phyloP scores from a whole-genome alignment of 1,284 basidiomycete species.

The Trichosporon ovoides region DNA sequence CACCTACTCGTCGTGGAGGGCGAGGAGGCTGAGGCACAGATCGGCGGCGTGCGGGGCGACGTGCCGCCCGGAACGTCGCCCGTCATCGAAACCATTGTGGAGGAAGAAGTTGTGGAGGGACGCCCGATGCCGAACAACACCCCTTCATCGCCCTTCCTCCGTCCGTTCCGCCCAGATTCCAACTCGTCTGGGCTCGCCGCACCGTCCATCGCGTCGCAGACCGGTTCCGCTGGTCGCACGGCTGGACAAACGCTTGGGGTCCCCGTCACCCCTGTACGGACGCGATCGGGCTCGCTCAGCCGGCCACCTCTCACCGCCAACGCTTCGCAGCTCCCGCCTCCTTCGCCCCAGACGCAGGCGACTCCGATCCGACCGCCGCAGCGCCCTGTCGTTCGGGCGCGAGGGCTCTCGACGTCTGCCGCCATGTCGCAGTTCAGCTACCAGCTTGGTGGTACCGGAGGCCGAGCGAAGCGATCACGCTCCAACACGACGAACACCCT shows the following conservation, averaged over 20 bases:
- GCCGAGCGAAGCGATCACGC: conserved; percentile 36
- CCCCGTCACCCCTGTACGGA: conserved; percentile 5
- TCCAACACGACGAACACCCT: conserved; percentile 9
- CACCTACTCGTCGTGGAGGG: conserved; percentile 39
- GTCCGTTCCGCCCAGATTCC: conserved; percentile 3
- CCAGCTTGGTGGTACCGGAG: conserved; percentile 46
- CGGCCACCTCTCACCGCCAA: conserved; percentile 41
- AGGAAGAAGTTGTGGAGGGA: conserved; percentile 19
- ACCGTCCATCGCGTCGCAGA: background rate
- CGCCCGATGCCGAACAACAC: background rate
- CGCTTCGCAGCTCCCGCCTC: conserved; percentile 21
- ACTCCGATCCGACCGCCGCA: background rate
- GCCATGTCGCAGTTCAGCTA: conserved; percentile 30
- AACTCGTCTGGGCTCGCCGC: background rate
- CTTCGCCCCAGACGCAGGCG: background rate
- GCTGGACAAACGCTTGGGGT: background rate
- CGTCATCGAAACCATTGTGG: conserved; percentile 18
- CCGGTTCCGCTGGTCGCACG: background rate
- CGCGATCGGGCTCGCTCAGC: conserved; percentile 9
- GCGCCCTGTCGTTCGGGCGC: conserved; percentile 10
- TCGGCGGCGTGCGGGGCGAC: background rate
- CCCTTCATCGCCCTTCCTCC: background rate
- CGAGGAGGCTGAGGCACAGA: conserved; percentile 13
- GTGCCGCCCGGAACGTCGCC: background rate
- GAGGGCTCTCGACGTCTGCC: conserved; percentile 24